phyloP scores from a whole-genome alignment of 2,329 filamentous ascomycete genomes.

The Huntiella abstrusa region DNA sequence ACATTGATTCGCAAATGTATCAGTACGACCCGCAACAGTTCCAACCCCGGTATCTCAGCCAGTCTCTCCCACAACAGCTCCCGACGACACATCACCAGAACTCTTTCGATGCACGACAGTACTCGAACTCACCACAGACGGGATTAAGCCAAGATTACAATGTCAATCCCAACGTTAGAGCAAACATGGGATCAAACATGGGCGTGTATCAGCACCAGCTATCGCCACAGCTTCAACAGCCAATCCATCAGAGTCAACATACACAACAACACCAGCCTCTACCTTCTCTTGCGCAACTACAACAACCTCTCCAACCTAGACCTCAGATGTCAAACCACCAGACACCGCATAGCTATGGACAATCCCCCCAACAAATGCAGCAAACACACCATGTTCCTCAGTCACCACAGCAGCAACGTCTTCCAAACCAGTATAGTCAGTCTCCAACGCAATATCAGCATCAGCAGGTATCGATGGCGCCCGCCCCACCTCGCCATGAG shows the following conservation, averaged over 20 bases:
- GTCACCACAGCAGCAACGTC: too few relatives aligned
- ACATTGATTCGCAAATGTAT: slow-evolving; percentile 6
- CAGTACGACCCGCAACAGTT: slow-evolving; percentile 5
- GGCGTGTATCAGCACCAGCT: slow-evolving; percentile 13
- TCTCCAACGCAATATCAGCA: neutral
- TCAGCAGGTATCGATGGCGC: neutral
- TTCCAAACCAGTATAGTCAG: too few relatives aligned
- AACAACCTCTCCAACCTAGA: too few relatives aligned
- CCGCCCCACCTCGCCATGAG: too few relatives aligned
- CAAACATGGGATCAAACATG: slow-evolving; percentile 12
- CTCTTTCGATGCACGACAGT: slow-evolving; percentile 16
- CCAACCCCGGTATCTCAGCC: slow-evolving; percentile 3
- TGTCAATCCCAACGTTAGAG: slow-evolving; percentile 19
- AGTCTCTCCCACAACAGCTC: neutral
- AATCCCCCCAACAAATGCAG: too few relatives aligned
- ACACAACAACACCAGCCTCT: slow-evolving; percentile 8
- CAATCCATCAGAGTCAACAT: slow-evolving; percentile 12
- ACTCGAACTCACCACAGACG: slow-evolving; percentile 19
- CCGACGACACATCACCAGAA: neutral
- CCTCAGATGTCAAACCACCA: too few relatives aligned
- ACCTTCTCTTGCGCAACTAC: too few relatives aligned
- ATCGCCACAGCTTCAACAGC: slow-evolving; percentile 16
- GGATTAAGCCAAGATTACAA: slow-evolving; percentile 12
- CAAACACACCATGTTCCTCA: too few relatives aligned
- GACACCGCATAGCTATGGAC: too few relatives aligned